Percentiles rank a stretch among this genome's conserved stretches.
These are phyloP conservation scores for Blastobotrys malaysiensis DNA, from an alignment of 1,139 yeast species.

Conservation along the genomic window DNA sequence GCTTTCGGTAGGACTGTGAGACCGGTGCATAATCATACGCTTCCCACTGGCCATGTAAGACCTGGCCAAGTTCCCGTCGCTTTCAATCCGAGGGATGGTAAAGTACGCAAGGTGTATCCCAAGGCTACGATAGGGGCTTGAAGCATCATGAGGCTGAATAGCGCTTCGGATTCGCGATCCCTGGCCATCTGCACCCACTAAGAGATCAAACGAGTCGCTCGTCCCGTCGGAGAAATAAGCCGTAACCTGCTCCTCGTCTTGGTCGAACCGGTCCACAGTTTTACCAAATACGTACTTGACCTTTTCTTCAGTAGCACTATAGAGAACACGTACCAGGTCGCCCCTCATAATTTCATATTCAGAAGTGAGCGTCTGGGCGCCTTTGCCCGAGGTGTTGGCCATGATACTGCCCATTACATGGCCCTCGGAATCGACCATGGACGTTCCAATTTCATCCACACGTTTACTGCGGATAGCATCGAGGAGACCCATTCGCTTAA, in stretches of 20 bases:
- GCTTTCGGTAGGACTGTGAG: background rate
- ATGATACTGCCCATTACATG: constrained; percentile 1
- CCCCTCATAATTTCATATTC: constrained; percentile 10
- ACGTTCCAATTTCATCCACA: background rate
- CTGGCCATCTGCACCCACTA: constrained; percentile 9
- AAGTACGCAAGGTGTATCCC: constrained; percentile 2
- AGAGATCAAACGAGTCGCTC: constrained; percentile 1
- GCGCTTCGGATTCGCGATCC: constrained; percentile 7
- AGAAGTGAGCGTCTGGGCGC: constrained; percentile 4
- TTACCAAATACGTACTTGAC: constrained; percentile 6
- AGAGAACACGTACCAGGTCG: constrained; percentile 5
- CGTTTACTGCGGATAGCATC: constrained; percentile 2
- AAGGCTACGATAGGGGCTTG: background rate
- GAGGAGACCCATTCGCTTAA: constrained; percentile 6
- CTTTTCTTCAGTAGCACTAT: constrained; percentile 7
- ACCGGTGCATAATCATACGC: constrained; percentile 2
- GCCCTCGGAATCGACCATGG: background rate
- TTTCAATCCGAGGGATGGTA: constrained; percentile 1
- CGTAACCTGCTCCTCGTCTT: background rate
- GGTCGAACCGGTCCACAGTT: constrained; percentile 1
- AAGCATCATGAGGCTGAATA: background rate
- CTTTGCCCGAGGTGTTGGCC: constrained; percentile 10
- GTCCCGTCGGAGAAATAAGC: constrained; percentile 5
- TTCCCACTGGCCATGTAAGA: constrained; percentile 2
- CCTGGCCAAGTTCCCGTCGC: background rate